Evolutionary conservation across 345 rosid genomes (phyloP), one percentile per base, ranked within the genome.

Genomic region (Aegle marmelos): DNA sequence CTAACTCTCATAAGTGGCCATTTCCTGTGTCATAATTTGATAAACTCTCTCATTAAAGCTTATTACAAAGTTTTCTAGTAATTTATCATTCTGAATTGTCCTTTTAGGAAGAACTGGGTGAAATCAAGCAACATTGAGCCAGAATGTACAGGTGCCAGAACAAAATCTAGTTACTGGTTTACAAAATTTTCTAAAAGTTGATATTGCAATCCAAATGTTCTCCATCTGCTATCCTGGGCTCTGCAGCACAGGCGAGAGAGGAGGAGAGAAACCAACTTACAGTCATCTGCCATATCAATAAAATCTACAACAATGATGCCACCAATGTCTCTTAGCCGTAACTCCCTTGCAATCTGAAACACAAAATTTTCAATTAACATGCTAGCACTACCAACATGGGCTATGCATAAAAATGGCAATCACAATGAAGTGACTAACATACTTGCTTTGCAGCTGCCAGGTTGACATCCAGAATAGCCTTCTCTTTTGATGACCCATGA

Each of bases 221-320:
- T 33, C 36, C 66, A 53, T 61, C 17, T 9, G 9, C n/a, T 10
- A n/a, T 25, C 13, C 45, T 34, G 16, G 11, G 16, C 16, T 21
- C 69, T 10, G 7, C 16, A 33, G 36, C 16, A 65, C 7, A 34
- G 45, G 10, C 7, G 34, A 33, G 68, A 13, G 31, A 17, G 68
- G 19, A 36, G 33, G 39, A 31, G 68, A 65, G 57, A 73, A 33
- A 83, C 65, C 6, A 53, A 80, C 96, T 87, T 79, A 95, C 98
- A 89, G 68, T 93, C 98, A 83, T 93, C 97, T 61, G 66, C 94
- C 98, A 93, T 93, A 85, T 92, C 99, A 59, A 95, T 95, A 85
- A 95, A 95, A 91, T 95, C 99, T 37, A 95, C 99, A 73, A 95
- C 98, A 79, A 95, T 95, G 83, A 93, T 95, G 83, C 99, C 99